Base-by-base conservation (phyloP, 169 alveolate genomes). In the Sarcocystis neurona region DNA sequence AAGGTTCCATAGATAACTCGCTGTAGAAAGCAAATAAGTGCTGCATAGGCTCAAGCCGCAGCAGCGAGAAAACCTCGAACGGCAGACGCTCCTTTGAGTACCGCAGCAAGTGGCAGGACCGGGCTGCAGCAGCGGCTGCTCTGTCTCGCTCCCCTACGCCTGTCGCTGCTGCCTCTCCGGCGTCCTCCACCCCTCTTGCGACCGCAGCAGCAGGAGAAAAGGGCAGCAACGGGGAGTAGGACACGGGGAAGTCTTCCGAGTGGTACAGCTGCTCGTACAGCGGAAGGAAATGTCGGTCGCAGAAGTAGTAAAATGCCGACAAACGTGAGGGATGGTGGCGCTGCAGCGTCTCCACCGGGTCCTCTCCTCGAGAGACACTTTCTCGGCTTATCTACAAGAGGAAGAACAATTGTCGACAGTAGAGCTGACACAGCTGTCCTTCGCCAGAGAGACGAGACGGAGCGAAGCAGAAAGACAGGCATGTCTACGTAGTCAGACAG, bases 11-110 rank as follows among this genome's bases (percentile, higher is more conserved):
- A 27, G 89, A 63, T 44, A 84, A 39, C 20, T 84, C 89, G 72
- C 89, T 84, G 72, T 63, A 84, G 32, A 84, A 84, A 15, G 44
- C 82, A 34, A 84, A 84, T 4, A 84, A 70, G 37, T 63, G 80
- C 50, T 84, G 84, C 43, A 84, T 5, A 1, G 89, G 89, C 50
- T 84, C 82, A 1, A 84, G 80, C 37, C 15, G 41, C 53, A 84
- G 48, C 89, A 84, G 10, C 48, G 74, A 0, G n/a, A 63, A 63
- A 15, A 84, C 82, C 37, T 84, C 89, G 20, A 30, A 20, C 3
- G 89, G 89, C 53, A 84, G 82, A 2, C 46, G 43, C 63, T 60
- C 74, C 32, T 34, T 20, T 20, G 74, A 27, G 70, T 84, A 84
- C 30, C 68, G 74, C 60, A 1, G 37, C 15, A 84, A 0, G 47